Conservation (phyloP, 1,284 basidiomycete genomes). For the Rhodotorula sp. region DNA sequence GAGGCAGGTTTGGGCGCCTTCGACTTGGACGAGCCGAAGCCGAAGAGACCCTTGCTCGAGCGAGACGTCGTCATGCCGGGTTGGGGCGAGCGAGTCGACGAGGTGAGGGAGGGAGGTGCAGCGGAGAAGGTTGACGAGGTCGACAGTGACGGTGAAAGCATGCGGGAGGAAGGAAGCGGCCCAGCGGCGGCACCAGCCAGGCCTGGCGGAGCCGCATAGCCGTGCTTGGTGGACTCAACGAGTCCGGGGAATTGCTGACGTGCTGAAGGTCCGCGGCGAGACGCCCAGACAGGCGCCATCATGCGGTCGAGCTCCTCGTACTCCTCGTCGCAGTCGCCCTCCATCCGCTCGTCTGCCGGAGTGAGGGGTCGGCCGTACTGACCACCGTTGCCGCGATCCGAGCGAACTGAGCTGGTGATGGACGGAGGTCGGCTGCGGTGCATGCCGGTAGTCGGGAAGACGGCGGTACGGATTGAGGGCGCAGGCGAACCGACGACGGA, state of each 20-base stretch:
- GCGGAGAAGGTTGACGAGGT: background rate
- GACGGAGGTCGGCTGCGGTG: background rate
- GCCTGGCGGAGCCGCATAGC: background rate
- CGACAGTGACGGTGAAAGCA: background rate
- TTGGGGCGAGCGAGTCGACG: background rate
- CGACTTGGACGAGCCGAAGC: background rate
- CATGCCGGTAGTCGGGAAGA: background rate
- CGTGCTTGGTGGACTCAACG: background rate
- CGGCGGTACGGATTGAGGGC: background rate
- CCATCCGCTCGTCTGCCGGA: background rate
- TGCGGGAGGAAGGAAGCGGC: background rate
- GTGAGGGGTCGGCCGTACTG: background rate
- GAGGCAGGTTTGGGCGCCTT: background rate
- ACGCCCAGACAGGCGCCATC: background rate
- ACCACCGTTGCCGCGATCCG: background rate
- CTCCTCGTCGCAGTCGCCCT: background rate
- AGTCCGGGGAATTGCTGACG: no score
- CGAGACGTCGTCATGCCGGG: background rate
- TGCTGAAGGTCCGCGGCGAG: no score
- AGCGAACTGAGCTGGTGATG: background rate
- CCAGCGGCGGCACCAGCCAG: background rate
- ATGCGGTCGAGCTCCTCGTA: conserved; percentile 1
- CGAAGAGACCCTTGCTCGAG: background rate
- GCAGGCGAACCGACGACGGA: background rate
- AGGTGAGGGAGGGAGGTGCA: background rate